Percentiles rank a stretch among this genome's conserved stretches.
Evolutionary conservation across 169 alveolate species (phyloP).

Genomic region (Toxoplasma gondii): DNA sequence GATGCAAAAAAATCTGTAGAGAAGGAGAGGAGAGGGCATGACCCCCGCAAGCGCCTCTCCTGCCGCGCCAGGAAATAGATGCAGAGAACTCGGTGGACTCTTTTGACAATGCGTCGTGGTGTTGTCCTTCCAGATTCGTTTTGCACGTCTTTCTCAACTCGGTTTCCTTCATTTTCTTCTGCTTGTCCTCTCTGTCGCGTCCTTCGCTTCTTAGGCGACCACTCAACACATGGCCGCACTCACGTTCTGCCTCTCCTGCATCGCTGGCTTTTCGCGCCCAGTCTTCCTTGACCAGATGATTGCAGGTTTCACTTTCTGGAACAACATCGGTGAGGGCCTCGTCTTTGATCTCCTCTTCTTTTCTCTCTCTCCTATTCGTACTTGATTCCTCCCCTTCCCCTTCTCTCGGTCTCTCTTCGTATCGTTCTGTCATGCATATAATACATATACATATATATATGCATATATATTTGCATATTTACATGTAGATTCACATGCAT

Average conservation of each 20-base stretch:
- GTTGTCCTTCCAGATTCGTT: no score
- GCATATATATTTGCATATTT: no score
- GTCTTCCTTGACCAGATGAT: slow-evolving; percentile 50
- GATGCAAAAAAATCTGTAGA: not conserved
- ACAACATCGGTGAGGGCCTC: slow-evolving; percentile 41
- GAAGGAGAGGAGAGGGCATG: not conserved
- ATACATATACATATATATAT: no score
- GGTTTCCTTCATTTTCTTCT: not conserved
- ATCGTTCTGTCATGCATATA: no score
- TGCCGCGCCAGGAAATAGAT: no score
- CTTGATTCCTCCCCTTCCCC: not conserved
- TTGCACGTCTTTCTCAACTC: not conserved
- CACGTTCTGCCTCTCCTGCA: slow-evolving; percentile 50
- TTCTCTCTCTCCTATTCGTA: not conserved
- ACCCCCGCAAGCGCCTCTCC: no score
- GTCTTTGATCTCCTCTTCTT: not conserved
- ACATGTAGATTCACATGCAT: no score
- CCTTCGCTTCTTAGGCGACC: slow-evolving; percentile 29
- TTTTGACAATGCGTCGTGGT: no score
- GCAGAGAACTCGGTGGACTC: not conserved
- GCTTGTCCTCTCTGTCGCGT: not conserved
- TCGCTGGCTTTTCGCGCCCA: slow-evolving; percentile 56
- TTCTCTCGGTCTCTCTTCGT: no score
- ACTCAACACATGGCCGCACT: slow-evolving; percentile 55
- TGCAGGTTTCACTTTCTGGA: slow-evolving; percentile 54